These are phyloP conservation scores for Castanea sativa DNA, from an alignment of 306 rosid genomes.

Conservation along the genomic window DNA sequence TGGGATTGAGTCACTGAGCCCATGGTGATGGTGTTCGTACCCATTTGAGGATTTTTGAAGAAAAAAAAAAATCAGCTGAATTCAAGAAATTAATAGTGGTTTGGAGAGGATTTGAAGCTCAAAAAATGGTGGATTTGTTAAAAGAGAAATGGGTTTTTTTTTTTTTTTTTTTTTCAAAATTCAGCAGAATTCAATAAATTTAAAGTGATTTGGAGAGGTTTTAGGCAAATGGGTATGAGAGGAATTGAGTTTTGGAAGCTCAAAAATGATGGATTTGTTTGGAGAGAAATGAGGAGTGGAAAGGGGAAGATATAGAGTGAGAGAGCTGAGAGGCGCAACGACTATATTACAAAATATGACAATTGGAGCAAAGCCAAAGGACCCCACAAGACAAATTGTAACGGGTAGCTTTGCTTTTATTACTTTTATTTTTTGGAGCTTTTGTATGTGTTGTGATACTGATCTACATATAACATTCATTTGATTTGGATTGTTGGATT, in stretches of 20 bases:
- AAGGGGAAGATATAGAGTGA: constrained; percentile 15
- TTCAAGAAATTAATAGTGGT: neutral
- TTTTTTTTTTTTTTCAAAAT: neutral
- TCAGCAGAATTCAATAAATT: neutral
- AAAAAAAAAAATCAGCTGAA: neutral
- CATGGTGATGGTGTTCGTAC: constrained; percentile 12
- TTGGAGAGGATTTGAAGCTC: neutral
- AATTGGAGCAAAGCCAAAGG: constrained; percentile 4
- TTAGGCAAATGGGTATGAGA: neutral
- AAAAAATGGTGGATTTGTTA: neutral
- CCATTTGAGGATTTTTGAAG: constrained; percentile 28
- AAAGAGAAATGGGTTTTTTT: neutral
- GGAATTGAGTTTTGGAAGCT: neutral
- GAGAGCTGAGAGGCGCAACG: constrained; percentile 8
- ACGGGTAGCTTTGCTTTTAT: constrained; percentile 21
- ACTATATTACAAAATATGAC: constrained; percentile 11
- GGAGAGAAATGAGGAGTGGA: neutral
- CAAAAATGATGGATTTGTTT: neutral
- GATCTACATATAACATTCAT: neutral
- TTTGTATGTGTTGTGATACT: neutral
- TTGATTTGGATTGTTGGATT: neutral
- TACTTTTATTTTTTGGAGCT: neutral
- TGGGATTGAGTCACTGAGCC: constrained; percentile 28
- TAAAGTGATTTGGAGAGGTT: neutral
- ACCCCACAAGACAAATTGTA: neutral